phyloP scores from a whole-genome alignment of 1,284 basidiomycete species.

The Microbotryum scabiosae region DNA sequence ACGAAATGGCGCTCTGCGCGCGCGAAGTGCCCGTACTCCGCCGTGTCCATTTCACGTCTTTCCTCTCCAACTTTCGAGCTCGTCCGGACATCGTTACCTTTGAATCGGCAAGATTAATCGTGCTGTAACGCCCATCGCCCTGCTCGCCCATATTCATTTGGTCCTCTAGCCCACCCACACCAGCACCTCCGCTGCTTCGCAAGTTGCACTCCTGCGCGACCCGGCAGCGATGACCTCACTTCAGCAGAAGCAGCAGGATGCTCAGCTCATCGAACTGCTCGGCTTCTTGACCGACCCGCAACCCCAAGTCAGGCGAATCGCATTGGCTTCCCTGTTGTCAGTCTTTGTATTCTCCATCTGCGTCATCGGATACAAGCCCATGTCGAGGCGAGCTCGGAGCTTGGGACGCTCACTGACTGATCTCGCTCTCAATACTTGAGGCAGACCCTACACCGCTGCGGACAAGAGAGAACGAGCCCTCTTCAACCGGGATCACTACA shows the following conservation, averaged over 20 bases:
- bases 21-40: too few species aligned
- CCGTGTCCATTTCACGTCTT: too few species aligned
- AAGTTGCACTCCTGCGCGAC: too few species aligned
- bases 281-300: slow-evolving; percentile 23
- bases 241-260: slow-evolving; percentile 1
- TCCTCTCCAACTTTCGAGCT: too few species aligned
- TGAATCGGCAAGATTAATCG: too few species aligned
- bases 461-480: slow-evolving; percentile 25
- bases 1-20: too few species aligned
- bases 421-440: too few species aligned
- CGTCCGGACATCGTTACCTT: too few species aligned
- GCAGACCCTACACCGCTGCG: slow-evolving; percentile 26
- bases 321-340: slow-evolving; percentile 24
- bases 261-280: slow-evolving; percentile 27
- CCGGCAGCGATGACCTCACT: not conserved
- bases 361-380: not conserved
- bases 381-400: not conserved
- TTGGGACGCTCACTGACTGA: not conserved
- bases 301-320: slow-evolving; percentile 27
- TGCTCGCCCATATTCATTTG: not conserved
- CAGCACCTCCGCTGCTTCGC: too few species aligned
- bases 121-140: not conserved
- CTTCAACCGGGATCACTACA: slow-evolving; percentile 23
- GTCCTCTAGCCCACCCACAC: too few species aligned
- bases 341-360: not conserved